phyloP scores from a whole-genome alignment of 2,329 filamentous ascomycete species.

The Cadophora malorum region DNA sequence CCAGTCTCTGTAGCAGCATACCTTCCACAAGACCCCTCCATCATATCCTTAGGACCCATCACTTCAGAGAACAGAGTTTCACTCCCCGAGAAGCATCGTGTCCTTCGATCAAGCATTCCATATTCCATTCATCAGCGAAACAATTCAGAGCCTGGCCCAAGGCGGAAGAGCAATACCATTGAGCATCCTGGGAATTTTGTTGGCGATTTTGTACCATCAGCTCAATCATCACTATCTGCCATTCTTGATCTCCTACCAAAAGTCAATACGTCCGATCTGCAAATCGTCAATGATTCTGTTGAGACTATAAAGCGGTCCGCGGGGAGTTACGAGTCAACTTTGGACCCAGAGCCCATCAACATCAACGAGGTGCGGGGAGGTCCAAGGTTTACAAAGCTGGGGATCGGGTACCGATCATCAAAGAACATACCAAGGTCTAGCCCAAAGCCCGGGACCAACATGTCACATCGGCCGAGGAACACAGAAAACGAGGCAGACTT shows the following conservation, averaged over 20 bases:
- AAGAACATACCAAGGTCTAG: not conserved
- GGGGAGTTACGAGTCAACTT: not conserved
- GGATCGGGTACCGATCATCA: not conserved
- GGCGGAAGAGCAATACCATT: not conserved
- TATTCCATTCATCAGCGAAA: constrained; percentile 15
- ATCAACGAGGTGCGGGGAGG: not conserved
- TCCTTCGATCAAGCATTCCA: not conserved
- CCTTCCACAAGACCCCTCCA: constrained; percentile 19
- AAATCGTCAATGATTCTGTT: constrained; percentile 2
- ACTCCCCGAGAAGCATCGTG: constrained; percentile 8
- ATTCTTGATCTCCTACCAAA: constrained; percentile 10
- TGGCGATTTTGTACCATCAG: constrained; percentile 9
- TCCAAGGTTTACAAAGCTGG: constrained; percentile 8
- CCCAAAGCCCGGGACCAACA: not conserved
- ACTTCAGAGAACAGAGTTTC: constrained; percentile 21
- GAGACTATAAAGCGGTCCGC: constrained; percentile 6
- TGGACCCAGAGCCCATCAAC: not conserved
- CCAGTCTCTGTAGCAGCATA: constrained; percentile 19
- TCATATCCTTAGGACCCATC: constrained; percentile 21
- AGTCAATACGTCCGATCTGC: not conserved
- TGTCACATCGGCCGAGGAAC: not conserved
- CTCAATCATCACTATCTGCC: constrained; percentile 2
- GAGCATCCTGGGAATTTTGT: constrained; percentile 12
- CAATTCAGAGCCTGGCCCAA: constrained; percentile 9
- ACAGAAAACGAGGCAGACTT: not conserved